Base-by-base conservation (phyloP, 768 basidiomycete species). In the Trametes punicea region DNA sequence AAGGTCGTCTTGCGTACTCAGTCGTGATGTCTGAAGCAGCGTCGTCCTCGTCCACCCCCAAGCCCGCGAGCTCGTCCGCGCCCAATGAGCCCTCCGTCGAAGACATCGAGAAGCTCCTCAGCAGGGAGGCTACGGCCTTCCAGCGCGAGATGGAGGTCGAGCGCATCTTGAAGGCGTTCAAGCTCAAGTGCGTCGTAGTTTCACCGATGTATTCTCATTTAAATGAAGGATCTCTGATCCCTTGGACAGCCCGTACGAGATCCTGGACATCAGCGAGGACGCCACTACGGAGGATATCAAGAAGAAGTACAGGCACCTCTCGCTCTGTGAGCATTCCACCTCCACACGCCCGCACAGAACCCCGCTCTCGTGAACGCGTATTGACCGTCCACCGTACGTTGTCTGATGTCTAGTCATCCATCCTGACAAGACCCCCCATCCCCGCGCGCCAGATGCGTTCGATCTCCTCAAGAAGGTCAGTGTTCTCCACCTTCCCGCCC, bases 371-470 rank as follows among this genome's bases (percentile, higher is more conserved):
- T 55, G 45, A 40, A n/a, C 26, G 40, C 40, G 39, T 55, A 61
- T 59, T 61, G 60, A 63, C 56, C 25, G 31, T 25, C n/a, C 3
- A 45, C 44, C 45, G 77, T 78, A 79, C 77, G 76, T 79, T 75
- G 59, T 71, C 52, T 68, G 58, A 71, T 63, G 64, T 60, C 59
- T 69, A 93, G 91, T 97, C 72, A 98, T 99, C 67, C 97, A 99
- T 79, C 97, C 97, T 59, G 97, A 99, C 78, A 99, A 98, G 80
- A 88, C 89, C 65, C 76, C 90, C 69, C 92, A 97, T 73, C 77
- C 82, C 26, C 83, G 85, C 65, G 90, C 92, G 47, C 87, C 92
- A 64, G 92, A 97, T 73, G 94, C 94, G 1, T 97, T 97, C 68
- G 93, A 96, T 70, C 67, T 93, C 30, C 78, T 97, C 44, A 97